Evolutionary conservation across 768 basidiomycete species (phyloP).

Genomic region (Hemileccinum impolitum): DNA sequence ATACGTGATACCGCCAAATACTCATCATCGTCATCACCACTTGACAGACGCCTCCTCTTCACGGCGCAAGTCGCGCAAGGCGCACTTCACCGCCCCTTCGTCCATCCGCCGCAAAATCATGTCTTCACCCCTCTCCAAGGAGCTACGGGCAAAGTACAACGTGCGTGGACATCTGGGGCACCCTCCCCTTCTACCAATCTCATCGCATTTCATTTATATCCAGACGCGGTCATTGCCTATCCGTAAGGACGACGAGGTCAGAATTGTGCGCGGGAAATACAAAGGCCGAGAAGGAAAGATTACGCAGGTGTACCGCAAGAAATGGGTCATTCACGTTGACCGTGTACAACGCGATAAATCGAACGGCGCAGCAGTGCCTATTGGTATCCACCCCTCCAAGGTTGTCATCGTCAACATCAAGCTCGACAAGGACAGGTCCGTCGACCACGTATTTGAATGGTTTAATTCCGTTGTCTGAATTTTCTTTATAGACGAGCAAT

Average conservation of each 20-base stretch:
- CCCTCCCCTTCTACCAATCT: background rate
- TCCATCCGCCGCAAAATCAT: constrained; percentile 96
- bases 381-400: constrained; percentile 96
- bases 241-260: constrained; percentile 97
- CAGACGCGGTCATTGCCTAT: constrained; percentile 90
- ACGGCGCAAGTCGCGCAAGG: constrained; percentile 97
- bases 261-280: constrained; percentile 96
- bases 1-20: constrained; percentile 16
- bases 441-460: background rate
- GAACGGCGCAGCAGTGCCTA: constrained; percentile 89
- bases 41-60: constrained; percentile 80
- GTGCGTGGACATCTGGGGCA: constrained; percentile 44
- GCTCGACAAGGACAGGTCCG: constrained; percentile 84
- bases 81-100: constrained; percentile 94
- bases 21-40: constrained; percentile 34
- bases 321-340: constrained; percentile 98
- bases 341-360: constrained; percentile 97
- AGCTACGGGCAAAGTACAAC: constrained; percentile 88
- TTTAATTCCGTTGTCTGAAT: constrained; percentile 5
- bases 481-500: constrained; percentile 63
- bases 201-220: background rate
- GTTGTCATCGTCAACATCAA: constrained; percentile 93
- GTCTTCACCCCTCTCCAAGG: constrained; percentile 94
- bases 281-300: constrained; percentile 99
- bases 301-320: constrained; percentile 97